Evolutionary conservation across 495 filamentous ascomycete species (phyloP), one percentile per base, ranked within the genome.

Genomic region (Trichoderma virens): DNA sequence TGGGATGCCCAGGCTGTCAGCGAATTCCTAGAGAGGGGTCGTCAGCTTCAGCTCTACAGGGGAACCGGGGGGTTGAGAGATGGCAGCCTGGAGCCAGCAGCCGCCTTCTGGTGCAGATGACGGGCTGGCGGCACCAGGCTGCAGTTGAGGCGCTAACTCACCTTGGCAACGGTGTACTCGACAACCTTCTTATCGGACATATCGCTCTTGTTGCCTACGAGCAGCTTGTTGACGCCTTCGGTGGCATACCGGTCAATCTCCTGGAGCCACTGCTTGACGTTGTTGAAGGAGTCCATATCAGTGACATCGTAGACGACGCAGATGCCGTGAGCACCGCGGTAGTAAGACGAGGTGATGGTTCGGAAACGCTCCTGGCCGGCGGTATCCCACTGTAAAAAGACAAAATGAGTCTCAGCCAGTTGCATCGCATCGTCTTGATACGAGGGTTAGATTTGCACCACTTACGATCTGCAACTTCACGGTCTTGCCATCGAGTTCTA

Each of bases 121-220:
- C 62, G 7, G 14, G 39, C 16, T 6, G 20, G 59, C 13, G 30
- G 23, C 59, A 20, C n/a, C 35, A 27, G 35, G 39, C 38, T 45
- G 61, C 27, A 25, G 38, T 38, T 45, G 11, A 30, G 32, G 20
- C 31, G 35, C 20, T 25, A 35, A 45, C 68, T 60, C 78, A 97
- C 94, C 90, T 98, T 98, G 62, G 95, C 94, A 67, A 97, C 95
- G 65, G 92, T 96, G 85, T 98, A 98, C 75, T 98, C 95, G 45
- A 98, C 94, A 11, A 98, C 95, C 82, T 98, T 98, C 89, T 98
- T 98, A 79, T 98, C 94, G 68, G 94, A 86, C 91, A 98, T 98
- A 90, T 98, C 94, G 76, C 91, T 95, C 88, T 98, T 98, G 87
- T 98, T 98, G 70, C 94, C 94, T 63, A 98, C 94, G 64, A 98